These are phyloP conservation scores for Pharus latifolius DNA, from an alignment of 176 grass and related monocot genomes.

Conservation along the genomic window DNA sequence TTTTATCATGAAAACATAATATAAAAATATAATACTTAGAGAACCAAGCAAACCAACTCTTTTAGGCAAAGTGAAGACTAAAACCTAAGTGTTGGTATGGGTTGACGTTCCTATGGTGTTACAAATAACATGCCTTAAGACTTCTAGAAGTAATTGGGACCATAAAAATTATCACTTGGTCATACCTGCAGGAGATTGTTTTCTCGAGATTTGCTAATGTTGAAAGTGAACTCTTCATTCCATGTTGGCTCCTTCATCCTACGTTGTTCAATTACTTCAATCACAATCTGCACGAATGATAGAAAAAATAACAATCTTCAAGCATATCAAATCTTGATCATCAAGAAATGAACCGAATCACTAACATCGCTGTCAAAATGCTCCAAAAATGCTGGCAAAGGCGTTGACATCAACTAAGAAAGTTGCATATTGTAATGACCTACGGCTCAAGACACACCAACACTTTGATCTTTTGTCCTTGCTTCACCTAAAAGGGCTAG, in stretches of 20 bases:
- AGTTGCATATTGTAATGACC: neutral
- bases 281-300: constrained; percentile 15
- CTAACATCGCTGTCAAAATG: neutral
- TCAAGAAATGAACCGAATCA: neutral
- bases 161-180: neutral
- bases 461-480: no score
- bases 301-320: constrained; percentile 3
- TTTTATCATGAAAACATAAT: no score
- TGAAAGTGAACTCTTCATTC: constrained; percentile 84
- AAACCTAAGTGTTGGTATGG: no score
- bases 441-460: neutral
- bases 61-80: no score
- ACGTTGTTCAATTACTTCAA: constrained; percentile 31
- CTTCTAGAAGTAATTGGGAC: no score
- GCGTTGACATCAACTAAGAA: neutral
- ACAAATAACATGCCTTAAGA: no score
- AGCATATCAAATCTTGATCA: constrained; percentile 1
- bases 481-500: no score
- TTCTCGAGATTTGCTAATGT: constrained; percentile 44
- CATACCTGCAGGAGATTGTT: constrained; percentile 72
- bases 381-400: neutral
- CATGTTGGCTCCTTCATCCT: constrained; percentile 84
- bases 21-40: no score
- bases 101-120: no score
- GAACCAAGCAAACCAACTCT: no score